A percentile compares a stretch with the other conserved stretches of the same genome.
phyloP scores from a whole-genome alignment of 768 basidiomycete genomes.

The Pleurotus tuoliensis region DNA sequence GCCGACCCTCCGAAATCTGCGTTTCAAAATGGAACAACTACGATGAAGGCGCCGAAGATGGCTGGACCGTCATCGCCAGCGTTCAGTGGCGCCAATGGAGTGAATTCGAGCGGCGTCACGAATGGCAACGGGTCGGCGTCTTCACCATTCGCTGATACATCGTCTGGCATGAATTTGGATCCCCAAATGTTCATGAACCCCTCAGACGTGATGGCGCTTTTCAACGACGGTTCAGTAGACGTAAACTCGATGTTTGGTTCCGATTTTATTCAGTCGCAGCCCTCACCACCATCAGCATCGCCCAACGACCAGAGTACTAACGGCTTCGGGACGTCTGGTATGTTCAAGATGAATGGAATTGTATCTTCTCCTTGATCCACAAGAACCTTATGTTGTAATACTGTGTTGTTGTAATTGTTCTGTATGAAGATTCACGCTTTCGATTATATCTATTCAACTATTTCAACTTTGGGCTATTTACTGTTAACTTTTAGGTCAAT shows the following conservation, averaged over 20 bases:
- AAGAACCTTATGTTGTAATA: not conserved
- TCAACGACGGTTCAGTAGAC: constrained; percentile 46
- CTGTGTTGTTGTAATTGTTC: not conserved
- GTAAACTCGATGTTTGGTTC: constrained; percentile 25
- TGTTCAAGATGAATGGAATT: constrained; percentile 6
- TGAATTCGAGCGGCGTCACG: not conserved
- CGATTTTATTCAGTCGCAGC: constrained; percentile 10
- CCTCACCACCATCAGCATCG: not conserved
- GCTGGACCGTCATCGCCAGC: constrained; percentile 1
- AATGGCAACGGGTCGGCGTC: not conserved
- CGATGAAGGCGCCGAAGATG: constrained; percentile 1
- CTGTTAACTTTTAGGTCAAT: too few species aligned
- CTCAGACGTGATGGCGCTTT: constrained; percentile 59
- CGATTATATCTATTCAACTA: not conserved
- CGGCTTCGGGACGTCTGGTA: not conserved
- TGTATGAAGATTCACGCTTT: not conserved
- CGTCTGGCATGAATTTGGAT: constrained; percentile 35
- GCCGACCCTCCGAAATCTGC: constrained; percentile 38
- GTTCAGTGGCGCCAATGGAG: not conserved
- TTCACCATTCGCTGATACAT: constrained; percentile 32
- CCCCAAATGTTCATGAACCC: constrained; percentile 52
- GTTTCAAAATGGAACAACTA: constrained; percentile 7
- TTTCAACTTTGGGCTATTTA: too few species aligned
- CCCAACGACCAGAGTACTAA: not conserved
- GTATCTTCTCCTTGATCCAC: constrained; percentile 1